Percentiles rank a stretch among this genome's conserved stretches.
These are phyloP conservation scores for Trametes coccinea DNA, from an alignment of 768 basidiomycete genomes.

Conservation along the genomic window DNA sequence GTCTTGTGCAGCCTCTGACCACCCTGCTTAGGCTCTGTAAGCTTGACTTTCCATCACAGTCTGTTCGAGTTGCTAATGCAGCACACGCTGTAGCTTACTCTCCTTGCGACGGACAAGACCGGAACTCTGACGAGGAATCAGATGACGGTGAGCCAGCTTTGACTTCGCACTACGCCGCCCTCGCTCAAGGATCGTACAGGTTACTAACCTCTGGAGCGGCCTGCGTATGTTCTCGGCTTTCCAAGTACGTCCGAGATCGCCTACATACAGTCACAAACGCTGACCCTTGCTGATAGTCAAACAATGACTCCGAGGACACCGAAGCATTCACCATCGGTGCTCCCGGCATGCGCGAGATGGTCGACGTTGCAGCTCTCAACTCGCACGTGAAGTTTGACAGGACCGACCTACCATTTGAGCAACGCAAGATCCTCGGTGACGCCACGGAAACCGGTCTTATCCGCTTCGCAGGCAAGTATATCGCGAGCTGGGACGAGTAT, in stretches of 20 bases:
- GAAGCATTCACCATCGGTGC: slow-evolving; percentile 49
- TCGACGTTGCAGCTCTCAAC: slow-evolving; percentile 65
- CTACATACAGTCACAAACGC: neutral
- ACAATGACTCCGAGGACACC: slow-evolving; percentile 63
- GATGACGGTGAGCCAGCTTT: slow-evolving; percentile 50
- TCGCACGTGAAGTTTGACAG: slow-evolving; percentile 72
- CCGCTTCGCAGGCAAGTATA: slow-evolving; percentile 60
- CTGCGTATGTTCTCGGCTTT: slow-evolving; percentile 63
- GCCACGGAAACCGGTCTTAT: slow-evolving; percentile 77
- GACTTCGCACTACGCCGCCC: neutral
- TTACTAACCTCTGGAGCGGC: slow-evolving; percentile 68
- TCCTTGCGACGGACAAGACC: slow-evolving; percentile 72
- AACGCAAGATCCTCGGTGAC: slow-evolving; percentile 65
- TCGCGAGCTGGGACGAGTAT: slow-evolving; percentile 56
- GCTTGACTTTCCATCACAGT: neutral
- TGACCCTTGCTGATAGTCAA: slow-evolving; percentile 42
- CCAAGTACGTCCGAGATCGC: slow-evolving; percentile 40
- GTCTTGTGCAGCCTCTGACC: neutral
- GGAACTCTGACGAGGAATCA: slow-evolving; percentile 71
- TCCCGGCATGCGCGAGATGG: slow-evolving; percentile 64
- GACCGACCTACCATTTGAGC: slow-evolving; percentile 59
- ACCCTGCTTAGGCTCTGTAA: slow-evolving; percentile 24
- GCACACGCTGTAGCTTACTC: slow-evolving; percentile 45
- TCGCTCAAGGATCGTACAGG: slow-evolving; percentile 32
- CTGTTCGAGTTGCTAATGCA: too few relatives aligned